phyloP scores from a whole-genome alignment of 2,329 filamentous ascomycete genomes.

The Hymenoscyphus albidus region DNA sequence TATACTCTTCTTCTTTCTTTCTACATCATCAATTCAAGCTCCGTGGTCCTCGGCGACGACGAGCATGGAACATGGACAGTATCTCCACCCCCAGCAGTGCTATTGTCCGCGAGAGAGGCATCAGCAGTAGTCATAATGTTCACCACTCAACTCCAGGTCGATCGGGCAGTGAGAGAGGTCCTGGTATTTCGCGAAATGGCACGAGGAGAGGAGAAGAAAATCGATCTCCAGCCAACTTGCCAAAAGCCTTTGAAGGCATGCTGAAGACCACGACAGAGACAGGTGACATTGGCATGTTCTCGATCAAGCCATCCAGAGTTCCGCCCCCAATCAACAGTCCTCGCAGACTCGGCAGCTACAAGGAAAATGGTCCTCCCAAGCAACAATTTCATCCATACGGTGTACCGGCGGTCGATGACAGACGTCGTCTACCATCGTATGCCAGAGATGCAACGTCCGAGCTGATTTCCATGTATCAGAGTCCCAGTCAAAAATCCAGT shows the following conservation, averaged over 20 bases:
- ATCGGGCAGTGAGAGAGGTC: conserved; percentile 17
- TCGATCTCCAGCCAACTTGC: conserved; percentile 42
- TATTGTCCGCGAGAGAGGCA: conserved; percentile 14
- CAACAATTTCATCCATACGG: conserved; percentile 27
- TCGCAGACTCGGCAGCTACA: conserved; percentile 22
- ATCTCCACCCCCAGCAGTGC: conserved; percentile 15
- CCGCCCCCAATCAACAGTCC: conserved; percentile 26
- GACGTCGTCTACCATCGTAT: conserved; percentile 45
- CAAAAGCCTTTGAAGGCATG: conserved; percentile 59
- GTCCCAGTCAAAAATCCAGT: conserved; percentile 46
- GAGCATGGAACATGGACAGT: conserved; percentile 27
- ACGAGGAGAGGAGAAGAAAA: conserved; percentile 38
- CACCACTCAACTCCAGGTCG: conserved; percentile 20
- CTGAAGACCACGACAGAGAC: conserved; percentile 63
- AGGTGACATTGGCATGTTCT: conserved; percentile 60
- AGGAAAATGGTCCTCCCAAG: conserved; percentile 21
- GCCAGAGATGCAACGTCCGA: conserved; percentile 48
- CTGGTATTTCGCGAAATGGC: conserved; percentile 26
- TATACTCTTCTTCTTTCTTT: background rate
- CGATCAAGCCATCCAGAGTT: conserved; percentile 43
- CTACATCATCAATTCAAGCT: background rate
- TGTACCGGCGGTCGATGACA: conserved; percentile 39
- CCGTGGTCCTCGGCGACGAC: background rate
- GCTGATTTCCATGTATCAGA: conserved; percentile 53
- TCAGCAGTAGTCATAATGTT: conserved; percentile 14